These are phyloP conservation scores for Epichloe amarillans DNA, from an alignment of 2,329 filamentous ascomycete species.

Conservation along the genomic window DNA sequence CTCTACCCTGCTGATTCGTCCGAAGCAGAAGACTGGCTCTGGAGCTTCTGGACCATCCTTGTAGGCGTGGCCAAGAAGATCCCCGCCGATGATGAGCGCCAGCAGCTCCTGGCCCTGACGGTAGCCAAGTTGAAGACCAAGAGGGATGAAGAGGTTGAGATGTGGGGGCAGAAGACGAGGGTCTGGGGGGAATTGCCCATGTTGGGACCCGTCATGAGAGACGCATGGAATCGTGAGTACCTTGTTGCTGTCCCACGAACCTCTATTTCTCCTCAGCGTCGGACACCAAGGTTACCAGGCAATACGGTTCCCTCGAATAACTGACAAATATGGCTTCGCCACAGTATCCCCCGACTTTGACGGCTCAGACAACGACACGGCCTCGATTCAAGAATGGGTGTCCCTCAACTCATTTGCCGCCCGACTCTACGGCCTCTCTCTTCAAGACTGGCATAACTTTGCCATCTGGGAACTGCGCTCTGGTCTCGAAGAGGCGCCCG, in stretches of 20 bases:
- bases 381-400: slow-evolving; percentile 14
- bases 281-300: neutral
- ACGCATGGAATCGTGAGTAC: slow-evolving; percentile 18
- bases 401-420: slow-evolving; percentile 22
- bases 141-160: slow-evolving; percentile 12
- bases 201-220: slow-evolving; percentile 16
- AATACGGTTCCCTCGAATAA: neutral
- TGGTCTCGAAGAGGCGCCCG: slow-evolving; percentile 15
- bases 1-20: slow-evolving; percentile 10
- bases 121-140: slow-evolving; percentile 12
- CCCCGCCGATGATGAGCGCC: slow-evolving; percentile 14
- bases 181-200: slow-evolving; percentile 20
- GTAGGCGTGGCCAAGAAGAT: slow-evolving; percentile 13
- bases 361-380: slow-evolving; percentile 11
- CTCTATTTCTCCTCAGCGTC: neutral
- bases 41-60: slow-evolving; percentile 17
- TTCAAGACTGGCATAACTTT: slow-evolving; percentile 14
- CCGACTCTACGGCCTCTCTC: slow-evolving; percentile 14
- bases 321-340: neutral
- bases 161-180: slow-evolving; percentile 14
- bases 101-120: slow-evolving; percentile 12
- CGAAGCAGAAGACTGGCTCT: slow-evolving; percentile 16
- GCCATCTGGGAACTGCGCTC: slow-evolving; percentile 19
- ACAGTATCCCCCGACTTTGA: slow-evolving; percentile 14
- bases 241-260: neutral